Conservation (phyloP, 2,329 filamentous ascomycete genomes). For the Exophiala sideris region DNA sequence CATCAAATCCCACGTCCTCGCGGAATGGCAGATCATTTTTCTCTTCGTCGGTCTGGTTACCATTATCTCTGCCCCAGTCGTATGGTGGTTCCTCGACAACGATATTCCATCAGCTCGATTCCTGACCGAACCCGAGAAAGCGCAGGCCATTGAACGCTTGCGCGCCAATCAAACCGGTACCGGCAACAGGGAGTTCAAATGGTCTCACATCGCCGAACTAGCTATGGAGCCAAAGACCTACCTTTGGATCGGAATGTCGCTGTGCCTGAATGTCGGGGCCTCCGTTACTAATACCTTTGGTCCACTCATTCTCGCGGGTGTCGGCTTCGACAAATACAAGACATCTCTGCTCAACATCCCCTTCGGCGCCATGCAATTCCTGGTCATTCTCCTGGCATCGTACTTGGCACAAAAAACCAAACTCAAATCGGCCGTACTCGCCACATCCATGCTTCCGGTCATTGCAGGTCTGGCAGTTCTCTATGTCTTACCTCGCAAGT, state of each 20-base stretch:
- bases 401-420: constrained; percentile 57
- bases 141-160: constrained; percentile 48
- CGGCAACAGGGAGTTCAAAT: constrained; percentile 46
- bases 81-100: constrained; percentile 60
- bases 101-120: constrained; percentile 54
- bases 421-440: constrained; percentile 56
- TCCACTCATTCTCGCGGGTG: constrained; percentile 58
- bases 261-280: constrained; percentile 64
- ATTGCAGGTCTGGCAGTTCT: constrained; percentile 54
- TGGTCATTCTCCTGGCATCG: constrained; percentile 58
- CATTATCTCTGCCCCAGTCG: constrained; percentile 54
- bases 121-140: constrained; percentile 45
- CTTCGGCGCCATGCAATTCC: constrained; percentile 60
- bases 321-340: constrained; percentile 58
- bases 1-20: constrained; percentile 44
- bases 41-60: constrained; percentile 62
- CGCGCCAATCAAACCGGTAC: constrained; percentile 51
- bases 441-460: constrained; percentile 56
- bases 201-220: constrained; percentile 43
- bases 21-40: constrained; percentile 58
- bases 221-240: constrained; percentile 49
- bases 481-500: constrained; percentile 50
- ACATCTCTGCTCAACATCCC: constrained; percentile 65
- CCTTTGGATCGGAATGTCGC: constrained; percentile 58
- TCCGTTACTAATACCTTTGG: constrained; percentile 64